These are phyloP conservation scores for Sphenostylis stenocarpa DNA, from an alignment of 306 rosid genomes.

Conservation along the genomic window DNA sequence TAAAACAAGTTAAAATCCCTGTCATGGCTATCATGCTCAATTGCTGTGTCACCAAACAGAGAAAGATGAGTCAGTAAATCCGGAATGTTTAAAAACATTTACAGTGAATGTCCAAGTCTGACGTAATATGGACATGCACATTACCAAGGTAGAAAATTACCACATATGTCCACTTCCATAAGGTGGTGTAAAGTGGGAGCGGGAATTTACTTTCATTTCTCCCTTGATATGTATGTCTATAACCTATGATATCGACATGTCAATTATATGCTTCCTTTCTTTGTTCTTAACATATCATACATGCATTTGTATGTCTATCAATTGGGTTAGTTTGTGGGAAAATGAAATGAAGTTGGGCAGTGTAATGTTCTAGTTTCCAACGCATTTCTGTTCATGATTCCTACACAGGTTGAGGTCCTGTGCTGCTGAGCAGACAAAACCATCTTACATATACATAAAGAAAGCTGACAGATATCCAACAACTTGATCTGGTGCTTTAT, in stretches of 20 bases:
- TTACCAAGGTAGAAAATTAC: neutral
- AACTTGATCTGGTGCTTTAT: neutral
- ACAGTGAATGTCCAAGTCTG: neutral
- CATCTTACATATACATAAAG: constrained; percentile 38
- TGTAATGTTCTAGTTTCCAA: constrained; percentile 30
- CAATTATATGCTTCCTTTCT: neutral
- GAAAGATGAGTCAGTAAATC: neutral
- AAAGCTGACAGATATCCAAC: constrained; percentile 32
- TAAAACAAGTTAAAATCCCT: constrained; percentile 19
- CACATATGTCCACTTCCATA: neutral
- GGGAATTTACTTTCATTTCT: neutral
- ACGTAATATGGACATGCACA: neutral
- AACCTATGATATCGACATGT: neutral
- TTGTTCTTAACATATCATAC: neutral
- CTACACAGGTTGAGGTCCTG: constrained; percentile 53
- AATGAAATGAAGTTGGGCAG: constrained; percentile 8
- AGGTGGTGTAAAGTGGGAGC: neutral
- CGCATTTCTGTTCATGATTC: constrained; percentile 40
- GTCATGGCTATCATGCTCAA: neutral
- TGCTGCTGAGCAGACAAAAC: constrained; percentile 45
- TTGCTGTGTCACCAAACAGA: constrained; percentile 5
- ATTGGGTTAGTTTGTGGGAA: neutral
- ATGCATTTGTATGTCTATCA: neutral
- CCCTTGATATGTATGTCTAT: neutral
- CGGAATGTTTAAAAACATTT: neutral